Percentiles rank a stretch among this genome's conserved stretches.
These are phyloP conservation scores for Sideroxylon spinosum DNA, from an alignment of 179 eudicot species.

Conservation along the genomic window DNA sequence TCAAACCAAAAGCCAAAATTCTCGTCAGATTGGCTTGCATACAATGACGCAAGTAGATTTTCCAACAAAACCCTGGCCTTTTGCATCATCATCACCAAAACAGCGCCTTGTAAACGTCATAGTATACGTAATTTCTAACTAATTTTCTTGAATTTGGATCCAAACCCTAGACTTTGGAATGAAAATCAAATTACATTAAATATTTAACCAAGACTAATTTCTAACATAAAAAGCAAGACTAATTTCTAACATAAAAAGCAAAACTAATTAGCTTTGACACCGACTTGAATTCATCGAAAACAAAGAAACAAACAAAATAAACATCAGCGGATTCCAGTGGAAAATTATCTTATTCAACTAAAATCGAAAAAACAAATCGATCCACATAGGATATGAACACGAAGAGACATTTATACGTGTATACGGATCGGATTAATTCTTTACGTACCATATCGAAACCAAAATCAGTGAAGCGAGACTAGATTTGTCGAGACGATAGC, in stretches of 20 bases:
- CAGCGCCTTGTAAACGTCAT: not conserved
- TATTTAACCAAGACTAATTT: not conserved
- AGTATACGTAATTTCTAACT: not conserved
- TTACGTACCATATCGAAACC: slow-evolving; percentile 9
- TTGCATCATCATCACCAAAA: not conserved
- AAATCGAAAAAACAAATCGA: not conserved
- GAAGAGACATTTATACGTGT: no score
- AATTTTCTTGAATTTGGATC: not conserved
- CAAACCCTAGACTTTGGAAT: not conserved
- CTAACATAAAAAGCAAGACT: not conserved
- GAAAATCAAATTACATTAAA: slow-evolving; percentile 1
- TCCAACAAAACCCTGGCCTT: not conserved
- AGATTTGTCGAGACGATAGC: not conserved
- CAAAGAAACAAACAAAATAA: not conserved
- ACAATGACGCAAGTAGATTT: slow-evolving; percentile 1
- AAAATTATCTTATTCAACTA: not conserved
- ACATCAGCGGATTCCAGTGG: not conserved
- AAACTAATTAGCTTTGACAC: not conserved
- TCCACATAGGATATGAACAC: not conserved
- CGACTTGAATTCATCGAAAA: not conserved
- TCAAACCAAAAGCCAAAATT: not conserved
- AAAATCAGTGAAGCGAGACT: not conserved
- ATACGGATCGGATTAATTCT: not conserved
- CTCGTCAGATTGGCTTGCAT: not conserved
- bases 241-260: not conserved